Base-by-base conservation (phyloP, 495 filamentous ascomycete genomes). In the Aspergillus ellipticus region DNA sequence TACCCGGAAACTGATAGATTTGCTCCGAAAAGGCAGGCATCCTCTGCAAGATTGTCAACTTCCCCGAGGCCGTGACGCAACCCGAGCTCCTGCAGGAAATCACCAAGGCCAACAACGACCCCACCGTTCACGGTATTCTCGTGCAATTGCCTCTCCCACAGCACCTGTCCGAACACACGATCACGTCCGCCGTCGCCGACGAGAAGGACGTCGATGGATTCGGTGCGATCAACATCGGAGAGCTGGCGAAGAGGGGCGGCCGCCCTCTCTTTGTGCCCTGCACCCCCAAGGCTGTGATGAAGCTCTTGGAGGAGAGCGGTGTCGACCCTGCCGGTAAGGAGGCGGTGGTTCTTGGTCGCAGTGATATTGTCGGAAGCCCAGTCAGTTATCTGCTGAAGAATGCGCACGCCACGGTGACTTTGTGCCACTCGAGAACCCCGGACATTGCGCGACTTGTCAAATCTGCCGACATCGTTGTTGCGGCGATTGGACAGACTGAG, bases 151-250 rank as follows among this genome's bases (percentile, higher is more conserved):
- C 94, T 6, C 74, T 98, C 13, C 94, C 95, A 2, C 82, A 82
- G 59, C 87, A 94, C 65, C 86, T 98, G 57, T 89, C 90, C 53
- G 94, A 97, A 74, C 88, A 93, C 66, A 75, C 83, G 3, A 78
- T 98, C 62, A 98, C 95, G 45, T 94, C 90, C 24, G 85, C 89
- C 10, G 94, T 98, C 16, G 82, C 89, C 24, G 88, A 90, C 63
- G 88, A 90, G 74, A 98, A 98, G 75, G 94, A 97, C 81, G 94
- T 98, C 26, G 94, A 98, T 77, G 94, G 94, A 54, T 98, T 98
- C 69, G 93, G 95, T 39, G 85, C 89, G 26, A 78, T 82, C 58
- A 97, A 96, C 71, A 96, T 97, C 64, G 94, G 94, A 51, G 92
- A 97, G 68, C 81, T 98, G 59, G 92, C 95, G 53, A 97, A 97